Conservation (phyloP, 2,329 filamentous ascomycete genomes). For the Drechslerella coelobrocha region DNA sequence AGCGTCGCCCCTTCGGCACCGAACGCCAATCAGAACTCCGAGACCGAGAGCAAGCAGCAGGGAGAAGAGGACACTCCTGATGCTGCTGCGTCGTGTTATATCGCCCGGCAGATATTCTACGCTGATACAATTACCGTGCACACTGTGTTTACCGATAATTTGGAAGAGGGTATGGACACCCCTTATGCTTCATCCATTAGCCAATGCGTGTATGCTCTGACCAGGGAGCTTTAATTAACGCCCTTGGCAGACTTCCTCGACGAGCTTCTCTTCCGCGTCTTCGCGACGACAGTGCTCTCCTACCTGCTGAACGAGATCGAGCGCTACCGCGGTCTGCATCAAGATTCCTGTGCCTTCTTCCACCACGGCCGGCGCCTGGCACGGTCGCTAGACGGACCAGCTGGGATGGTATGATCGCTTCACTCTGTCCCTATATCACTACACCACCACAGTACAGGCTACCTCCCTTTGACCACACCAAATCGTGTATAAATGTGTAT, state of each 20-base stretch:
- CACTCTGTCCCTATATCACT: neutral
- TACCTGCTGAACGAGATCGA: constrained; percentile 39
- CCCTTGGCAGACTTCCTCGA: constrained; percentile 16
- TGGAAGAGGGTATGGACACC: constrained; percentile 14
- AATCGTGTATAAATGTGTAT: constrained; percentile 1
- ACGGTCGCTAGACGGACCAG: neutral
- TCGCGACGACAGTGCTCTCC: constrained; percentile 15
- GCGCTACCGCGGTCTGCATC: constrained; percentile 18
- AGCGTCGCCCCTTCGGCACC: neutral
- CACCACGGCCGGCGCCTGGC: constrained; percentile 20
- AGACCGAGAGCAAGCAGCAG: constrained; percentile 14
- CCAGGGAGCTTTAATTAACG: neutral
- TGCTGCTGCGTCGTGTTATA: constrained; percentile 14
- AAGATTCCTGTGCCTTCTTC: constrained; percentile 21
- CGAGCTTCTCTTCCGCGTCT: constrained; percentile 35
- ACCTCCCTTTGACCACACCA: neutral
- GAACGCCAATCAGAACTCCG: neutral
- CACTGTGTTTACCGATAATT: constrained; percentile 35
- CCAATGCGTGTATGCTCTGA: neutral
- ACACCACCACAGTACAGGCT: neutral
- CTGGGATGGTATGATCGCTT: constrained; percentile 23
- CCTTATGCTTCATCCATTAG: neutral
- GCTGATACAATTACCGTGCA: constrained; percentile 38
- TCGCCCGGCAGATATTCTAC: constrained; percentile 36
- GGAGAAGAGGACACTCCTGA: too few relatives aligned